Evolutionary conservation across 495 filamentous ascomycete species (phyloP).

Genomic region (Podospora bellae-mahoneyi): DNA sequence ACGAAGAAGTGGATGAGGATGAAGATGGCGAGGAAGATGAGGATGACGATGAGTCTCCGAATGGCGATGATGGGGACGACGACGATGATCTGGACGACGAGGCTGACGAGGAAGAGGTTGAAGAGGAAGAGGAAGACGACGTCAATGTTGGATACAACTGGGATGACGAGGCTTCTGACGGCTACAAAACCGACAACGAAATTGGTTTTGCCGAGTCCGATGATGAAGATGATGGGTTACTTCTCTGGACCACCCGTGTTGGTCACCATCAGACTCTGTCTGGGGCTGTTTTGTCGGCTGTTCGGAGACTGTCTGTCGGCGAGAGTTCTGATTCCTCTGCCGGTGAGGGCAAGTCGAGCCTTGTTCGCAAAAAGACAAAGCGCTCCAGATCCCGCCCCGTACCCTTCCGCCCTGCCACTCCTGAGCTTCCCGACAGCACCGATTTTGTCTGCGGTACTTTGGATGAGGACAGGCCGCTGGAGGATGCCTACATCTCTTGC

Average conservation of each 20-base stretch:
- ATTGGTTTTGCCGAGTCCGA: conserved; percentile 88
- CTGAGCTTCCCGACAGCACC: conserved; percentile 89
- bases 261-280: conserved; percentile 46
- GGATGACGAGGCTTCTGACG: conserved; percentile 65
- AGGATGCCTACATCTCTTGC: conserved; percentile 85
- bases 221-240: conserved; percentile 76
- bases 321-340: conserved; percentile 44
- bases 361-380: conserved; percentile 25
- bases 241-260: conserved; percentile 70
- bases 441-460: conserved; percentile 97
- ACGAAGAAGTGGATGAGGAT: conserved; percentile 43
- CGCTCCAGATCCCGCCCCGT: conserved; percentile 37
- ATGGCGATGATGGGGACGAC: conserved; percentile 37
- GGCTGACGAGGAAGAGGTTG: conserved; percentile 41
- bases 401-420: conserved; percentile 66
- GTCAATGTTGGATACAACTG: conserved; percentile 57
- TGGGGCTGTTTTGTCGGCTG: conserved; percentile 32
- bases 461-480: conserved; percentile 91
- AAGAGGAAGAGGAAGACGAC: conserved; percentile 38
- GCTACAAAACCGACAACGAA: conserved; percentile 95
- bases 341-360: conserved; percentile 24
- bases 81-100: conserved; percentile 49
- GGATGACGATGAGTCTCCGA: conserved; percentile 52
- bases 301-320: conserved; percentile 39
- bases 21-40: conserved; percentile 36